Evolutionary conservation across 257 asterid genomes (phyloP), one percentile per base, ranked within the genome.

Genomic region (Fraxinus americana): DNA sequence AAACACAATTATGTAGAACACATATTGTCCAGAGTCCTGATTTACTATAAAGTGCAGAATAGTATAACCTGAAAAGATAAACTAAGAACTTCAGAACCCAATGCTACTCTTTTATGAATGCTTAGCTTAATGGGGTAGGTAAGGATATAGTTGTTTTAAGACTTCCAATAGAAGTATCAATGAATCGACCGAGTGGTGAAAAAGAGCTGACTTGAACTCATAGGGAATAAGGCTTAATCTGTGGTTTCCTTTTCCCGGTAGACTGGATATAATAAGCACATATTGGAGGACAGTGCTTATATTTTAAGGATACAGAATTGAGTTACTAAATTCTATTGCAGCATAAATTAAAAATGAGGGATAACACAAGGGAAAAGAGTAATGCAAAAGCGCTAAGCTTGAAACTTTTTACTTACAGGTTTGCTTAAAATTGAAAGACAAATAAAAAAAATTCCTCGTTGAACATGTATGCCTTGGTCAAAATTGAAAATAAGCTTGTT

Each of bases 1-100:
- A 76, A 70, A 52, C 50, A 65, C 38, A 25, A 72, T 29, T 82
- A 48, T 48, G n/a, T 50, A 50, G 23, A 50, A 50, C 7, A 50
- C 59, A 50, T 5, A 50, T 17, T 3, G 21, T 50, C 61, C 61
- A 50, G 16, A 50, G 21, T 50, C 1, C 50, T 1, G 50, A 50
- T 1, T 50, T 50, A 5, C 63, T 17, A 16, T 10, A 50, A 50
- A 17, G 61, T 52, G 61, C 61, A 52, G 61, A 14, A 19, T 17
- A n/a, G 9, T 17, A 54, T 54, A 54, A 54, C 11, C 65, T 54
- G 11, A 17, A 17, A 17, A 54, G 27, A 3, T 0, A 52, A 52
- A 16, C 9, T 52, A 19, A 52, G 10, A 54, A 54, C 65, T 54
- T 17, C 65, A 16, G 65, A 54, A 54, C 25, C n/a, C 23, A n/a